A percentile compares a stretch with the other conserved stretches of the same genome.
Evolutionary conservation across 192 early-diverging fungal genomes (phyloP).

Genomic region (Linnemannia exigua): DNA sequence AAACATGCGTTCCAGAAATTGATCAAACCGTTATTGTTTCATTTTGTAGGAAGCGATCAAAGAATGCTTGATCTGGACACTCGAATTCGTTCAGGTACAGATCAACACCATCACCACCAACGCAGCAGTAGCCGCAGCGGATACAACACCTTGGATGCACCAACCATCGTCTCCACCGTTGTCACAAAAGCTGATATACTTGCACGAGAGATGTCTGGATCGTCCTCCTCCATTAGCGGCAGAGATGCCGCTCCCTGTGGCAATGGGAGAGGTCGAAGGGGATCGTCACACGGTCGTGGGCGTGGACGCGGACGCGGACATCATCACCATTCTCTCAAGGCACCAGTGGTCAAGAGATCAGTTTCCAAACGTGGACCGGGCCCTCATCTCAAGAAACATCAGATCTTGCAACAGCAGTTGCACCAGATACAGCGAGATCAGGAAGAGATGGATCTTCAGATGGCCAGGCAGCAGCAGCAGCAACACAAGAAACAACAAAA

Average conservation of each 20-base stretch:
- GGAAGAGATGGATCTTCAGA: slow-evolving; percentile 26
- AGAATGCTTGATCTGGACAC: not conserved
- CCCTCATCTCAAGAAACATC: slow-evolving; percentile 45
- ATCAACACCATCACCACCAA: not conserved
- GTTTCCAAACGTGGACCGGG: slow-evolving; percentile 11
- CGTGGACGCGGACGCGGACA: too few relatives aligned
- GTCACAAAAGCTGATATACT: slow-evolving; percentile 8
- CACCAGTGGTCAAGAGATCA: not conserved
- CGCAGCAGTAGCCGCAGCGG: not conserved
- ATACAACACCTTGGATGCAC: not conserved
- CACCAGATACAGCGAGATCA: slow-evolving; percentile 45
- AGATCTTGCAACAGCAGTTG: slow-evolving; percentile 48
- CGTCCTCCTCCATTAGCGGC: not conserved
- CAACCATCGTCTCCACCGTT: not conserved
- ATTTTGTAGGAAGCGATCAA: not conserved
- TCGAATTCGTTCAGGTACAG: not conserved
- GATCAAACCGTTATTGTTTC: too few relatives aligned
- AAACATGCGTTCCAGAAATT: too few relatives aligned
- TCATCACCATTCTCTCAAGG: not conserved
- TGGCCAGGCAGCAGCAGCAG: slow-evolving; percentile 3
- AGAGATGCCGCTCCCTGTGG: not conserved
- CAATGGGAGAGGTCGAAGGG: not conserved
- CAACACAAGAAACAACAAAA: not conserved
- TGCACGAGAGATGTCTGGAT: slow-evolving; percentile 4
- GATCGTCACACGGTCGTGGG: not conserved